phyloP scores from a whole-genome alignment of 257 asterid genomes.

The Oldenlandia corymbosa region DNA sequence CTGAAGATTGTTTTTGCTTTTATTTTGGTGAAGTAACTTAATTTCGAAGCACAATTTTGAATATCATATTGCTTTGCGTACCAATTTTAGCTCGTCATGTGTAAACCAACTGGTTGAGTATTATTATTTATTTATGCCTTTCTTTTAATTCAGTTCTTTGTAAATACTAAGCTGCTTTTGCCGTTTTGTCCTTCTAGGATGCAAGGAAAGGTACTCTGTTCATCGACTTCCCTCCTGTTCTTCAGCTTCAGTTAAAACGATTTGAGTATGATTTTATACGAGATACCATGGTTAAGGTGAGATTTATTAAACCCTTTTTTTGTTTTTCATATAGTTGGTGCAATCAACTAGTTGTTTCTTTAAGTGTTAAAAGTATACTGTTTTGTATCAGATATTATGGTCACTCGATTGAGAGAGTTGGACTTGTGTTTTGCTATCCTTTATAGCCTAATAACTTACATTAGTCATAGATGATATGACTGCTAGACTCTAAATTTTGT shows the following conservation, averaged over 20 bases:
- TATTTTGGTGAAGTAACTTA: background rate
- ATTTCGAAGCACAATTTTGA: background rate
- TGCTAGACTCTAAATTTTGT: background rate
- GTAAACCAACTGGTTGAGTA: background rate
- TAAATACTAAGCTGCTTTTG: background rate
- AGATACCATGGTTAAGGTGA: constrained; percentile 80
- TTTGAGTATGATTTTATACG: constrained; percentile 74
- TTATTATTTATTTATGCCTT: background rate
- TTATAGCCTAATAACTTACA: background rate
- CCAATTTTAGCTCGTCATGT: background rate
- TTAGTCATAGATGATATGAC: background rate
- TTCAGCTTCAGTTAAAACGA: constrained; percentile 74
- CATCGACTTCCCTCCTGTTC: constrained; percentile 81
- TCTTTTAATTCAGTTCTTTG: background rate
- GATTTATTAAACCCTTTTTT: background rate
- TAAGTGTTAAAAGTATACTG: constrained; percentile 10
- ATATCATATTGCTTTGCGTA: background rate
- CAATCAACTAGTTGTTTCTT: background rate
- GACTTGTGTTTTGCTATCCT: too few relatives aligned
- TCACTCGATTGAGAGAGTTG: too few relatives aligned
- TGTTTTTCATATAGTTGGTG: background rate
- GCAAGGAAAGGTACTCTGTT: constrained; percentile 80
- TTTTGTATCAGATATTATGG: background rate
- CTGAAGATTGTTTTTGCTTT: background rate
- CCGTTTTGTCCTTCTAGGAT: constrained; percentile 44